These are phyloP conservation scores for Candida stauntonica DNA, from an alignment of 805 yeast genomes.

Conservation along the genomic window DNA sequence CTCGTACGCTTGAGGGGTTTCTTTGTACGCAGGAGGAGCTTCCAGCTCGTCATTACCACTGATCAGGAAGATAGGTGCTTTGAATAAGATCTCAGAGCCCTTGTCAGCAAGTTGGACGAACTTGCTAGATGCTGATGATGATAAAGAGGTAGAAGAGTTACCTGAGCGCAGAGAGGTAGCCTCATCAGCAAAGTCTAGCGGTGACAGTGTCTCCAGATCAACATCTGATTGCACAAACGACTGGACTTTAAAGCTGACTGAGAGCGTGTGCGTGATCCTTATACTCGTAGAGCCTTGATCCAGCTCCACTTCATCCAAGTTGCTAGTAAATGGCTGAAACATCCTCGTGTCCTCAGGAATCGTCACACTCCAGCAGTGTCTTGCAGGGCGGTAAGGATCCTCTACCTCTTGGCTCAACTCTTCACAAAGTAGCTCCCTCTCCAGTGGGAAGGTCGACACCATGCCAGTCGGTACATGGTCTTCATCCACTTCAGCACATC, in stretches of 20 bases:
- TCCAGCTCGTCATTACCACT: constrained; percentile 1
- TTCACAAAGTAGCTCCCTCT: too few relatives aligned
- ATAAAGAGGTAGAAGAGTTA: constrained; percentile 1
- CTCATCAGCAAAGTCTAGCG: too few relatives aligned
- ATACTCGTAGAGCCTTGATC: background rate
- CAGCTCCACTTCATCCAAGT: constrained; percentile 3
- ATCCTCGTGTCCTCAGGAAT: constrained; percentile 9
- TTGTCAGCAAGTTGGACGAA: constrained; percentile 4
- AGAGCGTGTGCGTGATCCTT: constrained; percentile 14
- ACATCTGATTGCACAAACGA: background rate
- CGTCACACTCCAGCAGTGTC: constrained; percentile 6
- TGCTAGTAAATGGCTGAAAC: constrained; percentile 19
- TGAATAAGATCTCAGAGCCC: constrained; percentile 12
- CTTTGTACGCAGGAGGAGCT: constrained; percentile 15
- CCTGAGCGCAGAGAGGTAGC: too few relatives aligned
- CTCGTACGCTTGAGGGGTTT: background rate
- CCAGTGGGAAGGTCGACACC: too few relatives aligned
- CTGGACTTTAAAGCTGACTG: constrained; percentile 10
- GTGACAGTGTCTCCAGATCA: background rate
- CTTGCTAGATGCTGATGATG: constrained; percentile 10
- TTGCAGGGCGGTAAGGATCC: constrained; percentile 1
- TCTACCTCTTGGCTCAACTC: too few relatives aligned
- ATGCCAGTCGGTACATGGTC: constrained; percentile 1
- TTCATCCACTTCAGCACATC: constrained; percentile 10
- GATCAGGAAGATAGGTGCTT: constrained; percentile 15